These are phyloP conservation scores for Globisporangium lucens DNA, from an alignment of 352 stramenopile genomes.

Conservation along the genomic window DNA sequence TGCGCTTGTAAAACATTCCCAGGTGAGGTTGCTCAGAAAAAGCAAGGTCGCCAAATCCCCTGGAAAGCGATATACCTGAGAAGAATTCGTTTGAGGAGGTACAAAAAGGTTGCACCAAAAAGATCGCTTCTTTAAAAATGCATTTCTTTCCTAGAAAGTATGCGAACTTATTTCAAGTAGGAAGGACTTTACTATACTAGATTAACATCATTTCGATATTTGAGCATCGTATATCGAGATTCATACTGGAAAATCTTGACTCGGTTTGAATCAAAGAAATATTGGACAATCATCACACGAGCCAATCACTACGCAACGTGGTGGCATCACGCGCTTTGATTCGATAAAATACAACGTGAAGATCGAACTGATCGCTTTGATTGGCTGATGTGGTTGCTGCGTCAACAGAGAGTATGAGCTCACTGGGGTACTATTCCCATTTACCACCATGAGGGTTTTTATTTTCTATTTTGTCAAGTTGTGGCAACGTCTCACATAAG, in stretches of 20 bases:
- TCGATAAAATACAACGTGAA: background rate
- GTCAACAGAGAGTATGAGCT: background rate
- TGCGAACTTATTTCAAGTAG: no score
- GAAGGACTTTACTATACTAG: no score
- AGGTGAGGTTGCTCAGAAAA: background rate
- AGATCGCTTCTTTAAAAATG: background rate
- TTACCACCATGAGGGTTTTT: background rate
- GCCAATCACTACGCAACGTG: background rate
- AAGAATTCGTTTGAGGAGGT: constrained; percentile 12
- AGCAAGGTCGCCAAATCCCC: constrained; percentile 1
- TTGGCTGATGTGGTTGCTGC: background rate
- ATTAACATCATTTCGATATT: no score
- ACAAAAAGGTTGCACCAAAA: constrained; percentile 4
- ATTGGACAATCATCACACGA: background rate
- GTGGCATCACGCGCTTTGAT: background rate
- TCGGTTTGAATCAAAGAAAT: background rate
- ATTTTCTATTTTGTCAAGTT: constrained; percentile 1
- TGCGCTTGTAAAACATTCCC: background rate
- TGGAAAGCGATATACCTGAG: constrained; percentile 1
- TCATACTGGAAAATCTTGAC: background rate
- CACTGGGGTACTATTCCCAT: background rate
- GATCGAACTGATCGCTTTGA: background rate
- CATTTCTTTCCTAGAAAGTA: no score
- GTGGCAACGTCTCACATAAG: background rate
- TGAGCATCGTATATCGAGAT: background rate